phyloP scores from a whole-genome alignment of 2,329 filamentous ascomycete species.

The Cordyceps militaris region DNA sequence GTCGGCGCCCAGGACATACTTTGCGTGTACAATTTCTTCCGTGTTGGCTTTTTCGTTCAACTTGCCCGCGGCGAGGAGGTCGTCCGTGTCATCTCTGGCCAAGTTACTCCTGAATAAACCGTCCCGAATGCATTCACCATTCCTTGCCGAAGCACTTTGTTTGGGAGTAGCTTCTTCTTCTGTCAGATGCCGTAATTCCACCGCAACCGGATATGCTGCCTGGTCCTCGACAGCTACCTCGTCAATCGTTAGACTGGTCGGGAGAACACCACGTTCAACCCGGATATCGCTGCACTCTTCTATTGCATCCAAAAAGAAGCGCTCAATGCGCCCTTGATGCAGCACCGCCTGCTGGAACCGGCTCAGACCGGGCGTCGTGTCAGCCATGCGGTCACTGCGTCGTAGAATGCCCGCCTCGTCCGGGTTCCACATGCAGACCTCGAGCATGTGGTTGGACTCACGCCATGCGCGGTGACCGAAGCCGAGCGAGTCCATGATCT shows the following conservation, averaged over 20 bases:
- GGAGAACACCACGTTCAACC: constrained; percentile 55
- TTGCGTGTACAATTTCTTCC: constrained; percentile 27
- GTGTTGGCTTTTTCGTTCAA: constrained; percentile 17
- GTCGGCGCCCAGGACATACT: constrained; percentile 62
- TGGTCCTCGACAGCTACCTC: constrained; percentile 40
- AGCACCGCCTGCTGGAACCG: constrained; percentile 60
- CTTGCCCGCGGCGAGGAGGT: constrained; percentile 31
- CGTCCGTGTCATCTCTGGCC: constrained; percentile 48
- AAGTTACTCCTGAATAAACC: constrained; percentile 56
- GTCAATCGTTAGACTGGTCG: constrained; percentile 48
- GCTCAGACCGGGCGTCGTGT: constrained; percentile 54
- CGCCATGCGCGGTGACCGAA: constrained; percentile 57
- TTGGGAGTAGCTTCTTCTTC: constrained; percentile 50
- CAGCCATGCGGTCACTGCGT: constrained; percentile 53
- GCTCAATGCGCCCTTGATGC: constrained; percentile 65
- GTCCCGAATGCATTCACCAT: constrained; percentile 36
- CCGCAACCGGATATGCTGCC: constrained; percentile 52
- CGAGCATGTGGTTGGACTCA: constrained; percentile 61
- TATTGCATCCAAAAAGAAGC: constrained; percentile 57
- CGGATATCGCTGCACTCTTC: constrained; percentile 28
- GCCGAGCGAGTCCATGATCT: constrained; percentile 66
- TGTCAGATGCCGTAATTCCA: constrained; percentile 49
- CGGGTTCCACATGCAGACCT: constrained; percentile 54
- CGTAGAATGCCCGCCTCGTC: constrained; percentile 48
- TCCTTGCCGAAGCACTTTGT: constrained; percentile 22